Percentiles rank a stretch among this genome's conserved stretches.
These are phyloP conservation scores for Imleria badia DNA, from an alignment of 768 basidiomycete genomes.

Conservation along the genomic window DNA sequence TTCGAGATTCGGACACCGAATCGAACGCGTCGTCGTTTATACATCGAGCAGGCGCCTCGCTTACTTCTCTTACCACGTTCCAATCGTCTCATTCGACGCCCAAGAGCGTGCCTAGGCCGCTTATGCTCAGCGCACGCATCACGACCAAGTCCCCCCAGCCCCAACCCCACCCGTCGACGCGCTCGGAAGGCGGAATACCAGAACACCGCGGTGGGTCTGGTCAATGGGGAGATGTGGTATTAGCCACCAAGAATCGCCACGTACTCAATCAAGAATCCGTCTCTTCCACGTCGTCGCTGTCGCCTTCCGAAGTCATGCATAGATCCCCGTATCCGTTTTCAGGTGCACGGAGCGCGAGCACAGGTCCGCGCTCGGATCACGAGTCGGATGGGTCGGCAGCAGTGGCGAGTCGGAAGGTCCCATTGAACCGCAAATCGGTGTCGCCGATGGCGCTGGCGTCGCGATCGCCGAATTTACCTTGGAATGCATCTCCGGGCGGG, in stretches of 20 bases:
- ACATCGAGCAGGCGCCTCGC: slow-evolving; percentile 38
- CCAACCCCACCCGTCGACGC: slow-evolving; percentile 20
- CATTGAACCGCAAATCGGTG: slow-evolving; percentile 63
- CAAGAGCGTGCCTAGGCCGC: slow-evolving; percentile 62
- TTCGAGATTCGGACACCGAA: slow-evolving; percentile 24
- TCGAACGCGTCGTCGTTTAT: slow-evolving; percentile 30
- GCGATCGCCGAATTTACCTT: slow-evolving; percentile 35
- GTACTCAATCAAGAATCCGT: slow-evolving; percentile 51
- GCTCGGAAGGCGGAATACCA: slow-evolving; percentile 38
- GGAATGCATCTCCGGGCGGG: slow-evolving; percentile 40
- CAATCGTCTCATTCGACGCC: slow-evolving; percentile 32
- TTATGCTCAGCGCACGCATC: slow-evolving; percentile 59
- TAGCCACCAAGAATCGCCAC: slow-evolving; percentile 34
- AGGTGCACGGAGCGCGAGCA: slow-evolving; percentile 14
- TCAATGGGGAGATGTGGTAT: slow-evolving; percentile 53
- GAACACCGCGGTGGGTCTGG: slow-evolving; percentile 24
- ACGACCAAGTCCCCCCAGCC: slow-evolving; percentile 29
- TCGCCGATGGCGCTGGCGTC: slow-evolving; percentile 70
- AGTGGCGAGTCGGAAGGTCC: slow-evolving; percentile 52
- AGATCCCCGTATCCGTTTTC: slow-evolving; percentile 28
- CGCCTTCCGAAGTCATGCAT: slow-evolving; percentile 50
- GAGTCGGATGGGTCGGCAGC: slow-evolving; percentile 50
- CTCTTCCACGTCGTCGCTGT: slow-evolving; percentile 65
- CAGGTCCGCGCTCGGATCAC: slow-evolving; percentile 44
- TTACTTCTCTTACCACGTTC: slow-evolving; percentile 46